Evolutionary conservation across 2,329 filamentous ascomycete genomes (phyloP).

Genomic region (Calonectria honghensis): DNA sequence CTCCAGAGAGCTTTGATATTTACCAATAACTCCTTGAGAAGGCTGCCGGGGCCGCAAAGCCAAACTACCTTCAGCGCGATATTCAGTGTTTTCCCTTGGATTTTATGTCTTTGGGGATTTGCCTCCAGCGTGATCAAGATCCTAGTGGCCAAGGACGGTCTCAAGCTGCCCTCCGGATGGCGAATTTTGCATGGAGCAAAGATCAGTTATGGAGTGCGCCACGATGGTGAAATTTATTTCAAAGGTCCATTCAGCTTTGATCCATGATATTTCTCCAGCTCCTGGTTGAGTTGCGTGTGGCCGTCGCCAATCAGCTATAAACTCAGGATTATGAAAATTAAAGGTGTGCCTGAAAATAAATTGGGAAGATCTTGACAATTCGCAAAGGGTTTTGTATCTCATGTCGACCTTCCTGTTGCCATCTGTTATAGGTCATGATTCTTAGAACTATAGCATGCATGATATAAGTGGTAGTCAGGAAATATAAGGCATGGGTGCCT

Average conservation of each 20-base stretch:
- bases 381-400: too few species aligned
- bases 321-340: not conserved
- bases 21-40: not conserved
- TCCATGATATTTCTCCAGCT: not conserved
- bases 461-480: too few species aligned
- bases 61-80: not conserved
- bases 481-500: too few species aligned
- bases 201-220: slow-evolving; percentile 15
- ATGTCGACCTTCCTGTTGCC: too few species aligned
- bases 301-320: slow-evolving; percentile 7
- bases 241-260: slow-evolving; percentile 13
- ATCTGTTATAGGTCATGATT: too few species aligned
- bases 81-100: slow-evolving; percentile 15
- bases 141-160: slow-evolving; percentile 6
- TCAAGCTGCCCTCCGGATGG: slow-evolving; percentile 7
- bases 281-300: slow-evolving; percentile 12
- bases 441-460: too few species aligned
- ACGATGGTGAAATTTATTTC: not conserved
- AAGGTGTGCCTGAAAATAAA: not conserved
- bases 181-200: slow-evolving; percentile 5
- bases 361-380: not conserved
- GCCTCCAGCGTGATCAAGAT: not conserved
- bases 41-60: not conserved
- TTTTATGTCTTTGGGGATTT: slow-evolving; percentile 8
- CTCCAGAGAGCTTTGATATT: slow-evolving; percentile 6